Conservation (phyloP, 2,329 filamentous ascomycete species). For the Exophiala alcalophila region DNA sequence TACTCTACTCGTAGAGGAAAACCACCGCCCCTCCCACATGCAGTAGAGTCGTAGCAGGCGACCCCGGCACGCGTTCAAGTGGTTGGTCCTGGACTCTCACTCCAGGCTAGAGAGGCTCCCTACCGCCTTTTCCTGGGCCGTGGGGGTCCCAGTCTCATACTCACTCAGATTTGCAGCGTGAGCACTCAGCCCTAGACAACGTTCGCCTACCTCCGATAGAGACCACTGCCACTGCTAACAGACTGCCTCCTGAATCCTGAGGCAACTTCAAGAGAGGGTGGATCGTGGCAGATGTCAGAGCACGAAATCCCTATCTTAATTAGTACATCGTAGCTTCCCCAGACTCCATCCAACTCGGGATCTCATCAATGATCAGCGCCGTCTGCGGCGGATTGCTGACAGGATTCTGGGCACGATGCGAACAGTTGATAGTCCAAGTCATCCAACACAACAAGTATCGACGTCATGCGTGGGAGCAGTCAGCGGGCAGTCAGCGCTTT, state of each 20-base stretch:
- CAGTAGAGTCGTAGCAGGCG: no score
- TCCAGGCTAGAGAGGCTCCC: no score
- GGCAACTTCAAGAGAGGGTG: not conserved
- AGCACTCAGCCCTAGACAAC: no score
- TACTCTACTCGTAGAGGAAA: constrained; percentile 4
- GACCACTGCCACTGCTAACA: not conserved
- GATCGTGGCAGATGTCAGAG: not conserved
- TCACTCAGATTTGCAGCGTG: no score
- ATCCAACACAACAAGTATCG: not conserved
- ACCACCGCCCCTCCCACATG: no score
- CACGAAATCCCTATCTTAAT: no score
- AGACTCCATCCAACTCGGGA: no score
- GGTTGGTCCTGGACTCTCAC: constrained; percentile 6
- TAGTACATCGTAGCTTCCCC: no score
- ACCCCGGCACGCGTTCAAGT: constrained; percentile 3
- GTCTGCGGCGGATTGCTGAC: no score
- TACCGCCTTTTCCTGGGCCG: constrained; percentile 14
- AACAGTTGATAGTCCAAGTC: no score
- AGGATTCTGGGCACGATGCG: no score
- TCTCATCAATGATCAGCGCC: no score
- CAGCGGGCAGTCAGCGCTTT: not conserved
- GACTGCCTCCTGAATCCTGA: not conserved
- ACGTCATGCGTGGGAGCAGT: constrained; percentile 2
- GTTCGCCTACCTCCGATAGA: constrained; percentile 2
- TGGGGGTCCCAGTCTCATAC: constrained; percentile 3